These are phyloP conservation scores for Edaphochlamys debaryana DNA, from an alignment of 139 green algal genomes.

Conservation along the genomic window DNA sequence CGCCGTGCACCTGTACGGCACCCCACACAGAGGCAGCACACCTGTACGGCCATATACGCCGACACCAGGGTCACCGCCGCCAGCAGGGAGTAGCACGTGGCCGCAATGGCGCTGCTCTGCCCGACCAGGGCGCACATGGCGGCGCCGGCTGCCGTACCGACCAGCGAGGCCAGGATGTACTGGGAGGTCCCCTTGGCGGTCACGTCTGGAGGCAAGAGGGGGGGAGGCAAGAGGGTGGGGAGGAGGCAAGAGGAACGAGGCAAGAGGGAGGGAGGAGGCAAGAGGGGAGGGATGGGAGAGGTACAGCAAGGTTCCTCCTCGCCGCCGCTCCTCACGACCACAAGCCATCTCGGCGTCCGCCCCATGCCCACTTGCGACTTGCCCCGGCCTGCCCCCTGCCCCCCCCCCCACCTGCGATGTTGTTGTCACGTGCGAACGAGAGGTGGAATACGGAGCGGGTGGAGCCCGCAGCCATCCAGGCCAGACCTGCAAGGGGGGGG, in stretches of 20 bases:
- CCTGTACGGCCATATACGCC: conserved; percentile 40
- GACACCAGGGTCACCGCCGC: not conserved
- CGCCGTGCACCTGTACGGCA: too few relatives aligned
- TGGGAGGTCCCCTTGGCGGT: conserved; percentile 67
- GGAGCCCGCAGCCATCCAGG: conserved; percentile 76
- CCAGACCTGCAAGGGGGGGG: conserved; percentile 37
- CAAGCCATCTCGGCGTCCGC: not conserved
- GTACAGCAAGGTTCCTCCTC: not conserved
- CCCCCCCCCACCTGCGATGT: conserved; percentile 55
- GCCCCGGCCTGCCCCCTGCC: not conserved
- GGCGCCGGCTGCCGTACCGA: conserved; percentile 64
- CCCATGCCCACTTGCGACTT: not conserved
- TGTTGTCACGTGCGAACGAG: conserved; percentile 71
- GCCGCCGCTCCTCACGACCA: too few relatives aligned
- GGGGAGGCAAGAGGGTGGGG: not conserved
- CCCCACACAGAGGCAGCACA: too few relatives aligned
- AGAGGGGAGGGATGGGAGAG: not conserved
- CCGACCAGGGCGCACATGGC: conserved; percentile 52
- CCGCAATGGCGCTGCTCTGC: conserved; percentile 44
- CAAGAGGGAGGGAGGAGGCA: not conserved
- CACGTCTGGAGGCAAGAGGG: too few relatives aligned
- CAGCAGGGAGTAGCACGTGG: conserved; percentile 37
- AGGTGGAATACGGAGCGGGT: conserved; percentile 81
- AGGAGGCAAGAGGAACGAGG: not conserved
- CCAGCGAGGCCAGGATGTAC: conserved; percentile 75